Evolutionary conservation across 2,329 filamentous ascomycete species (phyloP).

Genomic region (Colletotrichum lini): DNA sequence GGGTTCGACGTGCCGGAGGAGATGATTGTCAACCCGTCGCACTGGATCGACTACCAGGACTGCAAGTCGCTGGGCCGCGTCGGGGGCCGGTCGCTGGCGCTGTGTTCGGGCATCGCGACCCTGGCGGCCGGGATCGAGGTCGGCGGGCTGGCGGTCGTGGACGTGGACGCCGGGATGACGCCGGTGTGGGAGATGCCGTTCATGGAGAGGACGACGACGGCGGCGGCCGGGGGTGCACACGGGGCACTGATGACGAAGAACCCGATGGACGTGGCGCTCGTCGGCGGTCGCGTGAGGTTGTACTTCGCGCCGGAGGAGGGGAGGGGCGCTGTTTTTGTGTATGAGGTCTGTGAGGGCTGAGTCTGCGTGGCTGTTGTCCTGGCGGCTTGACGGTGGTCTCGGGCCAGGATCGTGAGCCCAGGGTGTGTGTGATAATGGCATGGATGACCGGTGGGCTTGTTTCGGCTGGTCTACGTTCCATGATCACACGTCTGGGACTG

Average conservation of each 20-base stretch:
- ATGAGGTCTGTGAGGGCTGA: conserved; percentile 54
- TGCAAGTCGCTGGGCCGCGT: conserved; percentile 64
- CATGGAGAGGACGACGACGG: conserved; percentile 51
- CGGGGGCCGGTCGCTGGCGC: conserved; percentile 58
- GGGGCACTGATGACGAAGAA: conserved; percentile 62
- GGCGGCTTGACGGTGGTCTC: too few relatives aligned
- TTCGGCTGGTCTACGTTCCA: too few relatives aligned
- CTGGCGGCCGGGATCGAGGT: conserved; percentile 51
- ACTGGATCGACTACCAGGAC: conserved; percentile 66
- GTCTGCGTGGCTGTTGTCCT: too few relatives aligned
- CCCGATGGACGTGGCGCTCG: conserved; percentile 61
- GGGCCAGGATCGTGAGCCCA: too few relatives aligned
- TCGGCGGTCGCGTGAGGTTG: conserved; percentile 60
- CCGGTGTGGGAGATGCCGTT: conserved; percentile 63
- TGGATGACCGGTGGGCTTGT: too few relatives aligned
- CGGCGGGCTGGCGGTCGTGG: conserved; percentile 63
- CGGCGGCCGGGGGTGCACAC: conserved; percentile 49
- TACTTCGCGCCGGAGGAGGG: conserved; percentile 64
- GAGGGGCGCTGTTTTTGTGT: conserved; percentile 62
- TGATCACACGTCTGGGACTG: too few relatives aligned
- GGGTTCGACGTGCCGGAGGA: conserved; percentile 46
- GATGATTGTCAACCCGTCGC: conserved; percentile 55
- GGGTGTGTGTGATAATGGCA: too few relatives aligned
- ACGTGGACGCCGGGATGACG: conserved; percentile 57
- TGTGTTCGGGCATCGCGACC: conserved; percentile 62